phyloP scores from a whole-genome alignment of 768 basidiomycete genomes.

The Tremella fuciformis region DNA sequence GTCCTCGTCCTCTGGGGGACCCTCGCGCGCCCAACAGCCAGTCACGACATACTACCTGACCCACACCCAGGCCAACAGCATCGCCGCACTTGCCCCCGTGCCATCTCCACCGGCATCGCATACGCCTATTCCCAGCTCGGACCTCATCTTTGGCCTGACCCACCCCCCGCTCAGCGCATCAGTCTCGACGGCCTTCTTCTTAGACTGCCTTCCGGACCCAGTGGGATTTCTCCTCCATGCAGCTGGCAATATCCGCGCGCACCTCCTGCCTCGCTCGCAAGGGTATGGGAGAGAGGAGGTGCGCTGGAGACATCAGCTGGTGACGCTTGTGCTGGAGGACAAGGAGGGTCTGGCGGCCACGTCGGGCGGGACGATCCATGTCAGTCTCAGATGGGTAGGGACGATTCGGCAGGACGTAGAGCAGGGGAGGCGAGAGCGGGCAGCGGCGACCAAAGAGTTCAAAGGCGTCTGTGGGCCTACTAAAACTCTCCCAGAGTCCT shows the following conservation, averaged over 20 bases:
- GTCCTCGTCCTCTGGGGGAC: conserved; percentile 7
- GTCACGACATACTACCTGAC: conserved; percentile 16
- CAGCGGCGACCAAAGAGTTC: conserved; percentile 33
- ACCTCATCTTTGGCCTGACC: conserved; percentile 24
- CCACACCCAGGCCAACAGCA: no score
- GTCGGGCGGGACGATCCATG: conserved; percentile 24
- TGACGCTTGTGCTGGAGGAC: conserved; percentile 31
- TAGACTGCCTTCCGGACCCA: conserved; percentile 36
- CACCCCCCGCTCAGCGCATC: conserved; percentile 20
- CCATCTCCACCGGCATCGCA: not conserved
- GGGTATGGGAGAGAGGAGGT: not conserved
- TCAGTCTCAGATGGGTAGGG: conserved; percentile 36
- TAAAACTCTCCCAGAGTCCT: not conserved
- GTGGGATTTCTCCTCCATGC: conserved; percentile 35
- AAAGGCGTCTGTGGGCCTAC: conserved; percentile 42
- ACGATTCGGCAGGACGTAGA: conserved; percentile 23
- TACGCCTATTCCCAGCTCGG: conserved; percentile 1
- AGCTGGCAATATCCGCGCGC: conserved; percentile 18
- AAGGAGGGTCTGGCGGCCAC: conserved; percentile 39
- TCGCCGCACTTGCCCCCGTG: not conserved
- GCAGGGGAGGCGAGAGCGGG: conserved; percentile 14
- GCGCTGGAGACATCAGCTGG: conserved; percentile 33
- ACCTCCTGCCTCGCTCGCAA: conserved; percentile 10
- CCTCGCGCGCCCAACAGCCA: not conserved
- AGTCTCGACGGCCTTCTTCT: conserved; percentile 29